phyloP scores from a whole-genome alignment of 2,329 filamentous ascomycete genomes.

The Trichoderma sp. region DNA sequence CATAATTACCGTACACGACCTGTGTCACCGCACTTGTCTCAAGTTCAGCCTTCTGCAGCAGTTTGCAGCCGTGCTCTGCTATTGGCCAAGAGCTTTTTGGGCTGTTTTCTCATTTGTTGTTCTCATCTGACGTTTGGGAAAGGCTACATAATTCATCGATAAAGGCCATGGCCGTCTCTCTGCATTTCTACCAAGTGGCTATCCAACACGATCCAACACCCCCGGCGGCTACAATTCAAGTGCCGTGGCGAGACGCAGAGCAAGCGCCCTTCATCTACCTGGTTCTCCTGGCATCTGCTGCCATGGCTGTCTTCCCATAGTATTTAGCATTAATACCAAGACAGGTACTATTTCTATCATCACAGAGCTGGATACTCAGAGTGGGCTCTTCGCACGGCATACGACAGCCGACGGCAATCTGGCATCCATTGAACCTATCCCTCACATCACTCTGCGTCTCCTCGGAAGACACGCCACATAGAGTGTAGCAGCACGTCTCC shows the following conservation, averaged over 20 bases:
- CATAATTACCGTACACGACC: too few relatives aligned
- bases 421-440: not conserved
- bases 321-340: not conserved
- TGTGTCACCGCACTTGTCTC: constrained; percentile 3
- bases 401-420: not conserved
- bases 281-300: not conserved
- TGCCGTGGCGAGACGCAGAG: not conserved
- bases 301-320: not conserved
- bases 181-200: not conserved
- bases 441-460: not conserved
- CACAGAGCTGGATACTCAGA: not conserved
- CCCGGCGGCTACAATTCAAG: not conserved
- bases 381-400: not conserved
- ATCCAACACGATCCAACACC: too few relatives aligned
- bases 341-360: not conserved
- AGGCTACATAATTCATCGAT: not conserved
- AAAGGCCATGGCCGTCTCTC: not conserved
- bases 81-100: not conserved
- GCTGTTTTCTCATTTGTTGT: not conserved
- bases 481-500: not conserved
- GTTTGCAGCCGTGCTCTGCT: not conserved
- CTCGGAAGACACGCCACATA: not conserved
- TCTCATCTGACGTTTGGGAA: not conserved
- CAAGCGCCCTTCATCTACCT: not conserved
- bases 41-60: not conserved